A percentile compares a stretch with the other conserved stretches of the same genome.
These are phyloP conservation scores for Pythium chondricola DNA, from an alignment of 352 stramenopile species.

Conservation along the genomic window DNA sequence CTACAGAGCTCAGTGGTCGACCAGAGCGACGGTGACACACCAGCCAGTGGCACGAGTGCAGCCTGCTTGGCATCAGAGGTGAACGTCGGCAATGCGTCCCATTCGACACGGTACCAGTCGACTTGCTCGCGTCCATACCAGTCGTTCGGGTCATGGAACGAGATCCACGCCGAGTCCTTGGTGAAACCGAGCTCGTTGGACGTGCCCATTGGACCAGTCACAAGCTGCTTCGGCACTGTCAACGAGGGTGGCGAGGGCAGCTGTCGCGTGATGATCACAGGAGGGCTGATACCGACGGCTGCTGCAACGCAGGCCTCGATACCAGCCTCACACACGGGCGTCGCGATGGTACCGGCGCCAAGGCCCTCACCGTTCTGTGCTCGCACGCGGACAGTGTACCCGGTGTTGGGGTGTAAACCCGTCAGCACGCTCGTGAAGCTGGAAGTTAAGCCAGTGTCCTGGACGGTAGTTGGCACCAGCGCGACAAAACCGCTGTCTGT, in stretches of 20 bases:
- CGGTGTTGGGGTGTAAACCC: constrained; percentile 33
- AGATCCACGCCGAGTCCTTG: constrained; percentile 44
- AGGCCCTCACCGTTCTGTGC: constrained; percentile 84
- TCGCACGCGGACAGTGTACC: constrained; percentile 80
- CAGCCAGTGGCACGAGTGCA: constrained; percentile 27
- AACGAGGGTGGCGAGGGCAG: constrained; percentile 44
- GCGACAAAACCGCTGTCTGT: constrained; percentile 34
- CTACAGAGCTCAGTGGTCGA: constrained; percentile 30
- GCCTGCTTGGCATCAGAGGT: constrained; percentile 28
- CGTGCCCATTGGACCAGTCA: constrained; percentile 17
- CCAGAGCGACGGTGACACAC: constrained; percentile 37
- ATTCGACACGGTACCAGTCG: constrained; percentile 89
- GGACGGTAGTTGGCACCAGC: constrained; percentile 17
- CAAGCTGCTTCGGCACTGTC: constrained; percentile 41
- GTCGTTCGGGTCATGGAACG: constrained; percentile 55
- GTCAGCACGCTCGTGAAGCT: constrained; percentile 20
- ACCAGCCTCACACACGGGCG: constrained; percentile 81
- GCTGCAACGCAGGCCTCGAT: constrained; percentile 72
- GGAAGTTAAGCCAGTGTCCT: no score
- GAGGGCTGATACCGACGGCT: background rate
- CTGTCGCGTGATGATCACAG: constrained; percentile 47
- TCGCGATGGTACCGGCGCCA: constrained; percentile 45
- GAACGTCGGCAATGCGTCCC: constrained; percentile 73
- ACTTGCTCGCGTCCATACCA: constrained; percentile 75
- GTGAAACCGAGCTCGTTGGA: constrained; percentile 65